Evolutionary conservation across 768 basidiomycete species (phyloP).

Genomic region (Agaricus subrufescens): DNA sequence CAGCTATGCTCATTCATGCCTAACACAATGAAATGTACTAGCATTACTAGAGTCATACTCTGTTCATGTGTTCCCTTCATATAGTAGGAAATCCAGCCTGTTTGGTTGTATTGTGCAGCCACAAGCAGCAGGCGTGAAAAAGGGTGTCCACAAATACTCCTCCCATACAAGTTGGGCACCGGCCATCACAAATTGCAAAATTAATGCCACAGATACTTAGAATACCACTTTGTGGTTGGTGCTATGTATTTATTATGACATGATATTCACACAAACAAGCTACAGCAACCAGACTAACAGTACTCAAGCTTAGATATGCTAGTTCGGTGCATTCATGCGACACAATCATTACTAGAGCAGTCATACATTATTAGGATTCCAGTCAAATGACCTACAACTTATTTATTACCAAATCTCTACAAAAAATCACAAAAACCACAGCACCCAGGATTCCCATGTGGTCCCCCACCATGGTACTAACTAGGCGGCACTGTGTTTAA

Average conservation of each 20-base stretch:
- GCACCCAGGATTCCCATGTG: slow-evolving; percentile 12
- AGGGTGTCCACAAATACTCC: neutral
- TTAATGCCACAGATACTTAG: too few species aligned
- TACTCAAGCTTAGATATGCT: too few species aligned
- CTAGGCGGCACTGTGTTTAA: slow-evolving; percentile 11
- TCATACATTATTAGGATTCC: too few species aligned
- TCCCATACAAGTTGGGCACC: too few species aligned
- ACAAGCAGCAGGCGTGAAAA: neutral
- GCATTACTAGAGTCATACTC: neutral
- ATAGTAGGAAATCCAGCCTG: neutral
- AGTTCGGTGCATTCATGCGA: too few species aligned
- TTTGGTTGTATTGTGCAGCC: neutral
- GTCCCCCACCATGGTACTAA: slow-evolving; percentile 12
- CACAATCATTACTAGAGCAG: too few species aligned
- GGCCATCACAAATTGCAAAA: too few species aligned
- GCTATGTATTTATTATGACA: too few species aligned
- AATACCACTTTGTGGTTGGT: too few species aligned
- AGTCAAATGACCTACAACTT: too few species aligned
- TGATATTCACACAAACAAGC: neutral
- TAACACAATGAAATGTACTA: neutral
- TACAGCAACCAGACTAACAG: neutral
- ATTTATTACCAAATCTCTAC: neutral
- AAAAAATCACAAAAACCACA: slow-evolving; percentile 1
- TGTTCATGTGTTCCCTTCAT: neutral
- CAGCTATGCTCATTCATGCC: too few species aligned